Conservation (phyloP, 768 basidiomycete species). For the Trametes gibbosa region DNA sequence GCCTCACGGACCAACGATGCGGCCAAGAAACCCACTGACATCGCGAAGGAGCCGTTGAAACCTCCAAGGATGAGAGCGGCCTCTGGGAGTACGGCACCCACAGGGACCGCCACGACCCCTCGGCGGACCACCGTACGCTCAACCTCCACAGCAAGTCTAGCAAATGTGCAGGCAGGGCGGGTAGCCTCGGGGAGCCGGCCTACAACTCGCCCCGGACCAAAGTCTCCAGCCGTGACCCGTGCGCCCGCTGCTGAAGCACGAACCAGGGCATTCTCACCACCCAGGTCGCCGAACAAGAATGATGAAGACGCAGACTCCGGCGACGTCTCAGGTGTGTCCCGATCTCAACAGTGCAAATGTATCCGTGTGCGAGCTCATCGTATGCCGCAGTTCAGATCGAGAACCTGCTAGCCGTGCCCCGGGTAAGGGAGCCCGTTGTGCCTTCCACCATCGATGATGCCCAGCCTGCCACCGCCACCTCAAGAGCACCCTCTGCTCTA, state of each 20-base stretch:
- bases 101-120: slow-evolving; percentile 4
- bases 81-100: neutral
- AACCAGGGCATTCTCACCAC: slow-evolving; percentile 20
- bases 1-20: neutral
- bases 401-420: slow-evolving; percentile 16
- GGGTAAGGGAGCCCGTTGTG: slow-evolving; percentile 9
- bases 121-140: neutral
- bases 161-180: slow-evolving; percentile 4
- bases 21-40: slow-evolving; percentile 3
- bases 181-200: slow-evolving; percentile 1
- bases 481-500: neutral
- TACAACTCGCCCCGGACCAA: neutral
- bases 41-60: slow-evolving; percentile 1
- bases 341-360: no score
- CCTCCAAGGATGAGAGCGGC: neutral
- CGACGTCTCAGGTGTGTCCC: slow-evolving; percentile 17
- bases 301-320: neutral
- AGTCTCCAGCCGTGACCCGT: slow-evolving; percentile 1
- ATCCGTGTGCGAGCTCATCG: neutral
- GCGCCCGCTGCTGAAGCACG: neutral
- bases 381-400: slow-evolving; percentile 14
- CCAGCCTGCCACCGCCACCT: neutral
- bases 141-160: neutral
- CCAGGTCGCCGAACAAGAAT: slow-evolving; percentile 12
- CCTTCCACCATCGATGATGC: neutral